These are phyloP conservation scores for Helichrysum umbraculigerum DNA, from an alignment of 129 eudicot species.

Conservation along the genomic window DNA sequence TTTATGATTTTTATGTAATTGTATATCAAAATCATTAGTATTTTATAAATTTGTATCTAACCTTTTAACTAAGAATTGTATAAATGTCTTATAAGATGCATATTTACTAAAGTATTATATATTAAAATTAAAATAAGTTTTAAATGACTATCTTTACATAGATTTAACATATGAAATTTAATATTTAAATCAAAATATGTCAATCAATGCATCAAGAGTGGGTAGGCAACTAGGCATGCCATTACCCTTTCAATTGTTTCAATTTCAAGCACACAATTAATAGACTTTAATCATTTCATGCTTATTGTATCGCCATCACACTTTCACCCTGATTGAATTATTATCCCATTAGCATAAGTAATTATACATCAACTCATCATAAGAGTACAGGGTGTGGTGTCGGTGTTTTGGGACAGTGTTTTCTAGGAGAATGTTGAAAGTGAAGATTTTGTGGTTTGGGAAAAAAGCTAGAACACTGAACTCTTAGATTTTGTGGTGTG, in stretches of 20 bases:
- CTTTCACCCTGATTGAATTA: constrained; percentile 17
- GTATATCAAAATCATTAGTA: no score
- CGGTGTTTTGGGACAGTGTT: no score
- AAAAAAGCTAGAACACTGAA: no score
- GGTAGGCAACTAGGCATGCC: constrained; percentile 39
- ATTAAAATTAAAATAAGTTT: background rate
- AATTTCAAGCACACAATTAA: constrained; percentile 32
- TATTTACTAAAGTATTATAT: no score
- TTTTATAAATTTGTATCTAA: no score
- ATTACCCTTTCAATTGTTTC: constrained; percentile 31
- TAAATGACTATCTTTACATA: background rate
- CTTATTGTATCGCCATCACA: constrained; percentile 27
- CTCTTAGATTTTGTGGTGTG: no score
- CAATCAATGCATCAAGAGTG: constrained; percentile 29
- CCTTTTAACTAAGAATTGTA: no score
- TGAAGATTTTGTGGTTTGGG: no score
- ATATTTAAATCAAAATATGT: background rate
- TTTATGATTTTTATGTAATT: no score
- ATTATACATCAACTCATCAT: constrained; percentile 4
- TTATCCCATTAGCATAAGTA: constrained; percentile 19
- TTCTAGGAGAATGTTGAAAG: no score
- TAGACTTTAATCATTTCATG: constrained; percentile 35
- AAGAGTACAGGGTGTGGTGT: no score
- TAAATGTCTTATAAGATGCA: no score
- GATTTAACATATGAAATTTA: background rate